Conservation (phyloP, 371 early-diverging fungal genomes). For the Lichtheimia corymbifera region DNA sequence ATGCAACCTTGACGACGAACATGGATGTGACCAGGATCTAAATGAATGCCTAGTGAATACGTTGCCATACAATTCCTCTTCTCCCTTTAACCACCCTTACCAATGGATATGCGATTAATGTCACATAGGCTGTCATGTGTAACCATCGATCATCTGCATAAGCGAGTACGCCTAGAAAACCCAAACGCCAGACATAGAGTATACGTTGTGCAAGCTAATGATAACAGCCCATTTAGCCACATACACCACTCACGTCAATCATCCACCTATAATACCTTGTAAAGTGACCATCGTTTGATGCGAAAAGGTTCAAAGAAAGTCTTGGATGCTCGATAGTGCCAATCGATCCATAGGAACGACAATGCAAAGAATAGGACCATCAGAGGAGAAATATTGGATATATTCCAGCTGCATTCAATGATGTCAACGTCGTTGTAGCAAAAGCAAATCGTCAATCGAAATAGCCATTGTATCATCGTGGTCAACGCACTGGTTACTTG, state of each 20-base stretch:
- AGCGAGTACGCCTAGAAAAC: background rate
- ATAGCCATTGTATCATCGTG: too few relatives aligned
- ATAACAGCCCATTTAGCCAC: too few relatives aligned
- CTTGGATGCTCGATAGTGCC: slow-evolving; percentile 16
- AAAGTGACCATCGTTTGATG: slow-evolving; percentile 8
- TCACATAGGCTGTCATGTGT: background rate
- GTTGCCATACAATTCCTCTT: background rate
- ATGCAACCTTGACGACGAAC: background rate
- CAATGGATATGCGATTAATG: background rate
- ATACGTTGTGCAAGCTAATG: slow-evolving; percentile 9
- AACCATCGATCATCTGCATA: slow-evolving; percentile 4
- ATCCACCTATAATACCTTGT: slow-evolving; percentile 11
- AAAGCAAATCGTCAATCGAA: too few relatives aligned
- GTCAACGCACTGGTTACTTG: too few relatives aligned
- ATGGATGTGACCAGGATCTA: slow-evolving; percentile 5
- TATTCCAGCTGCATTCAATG: background rate
- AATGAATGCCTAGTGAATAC: background rate
- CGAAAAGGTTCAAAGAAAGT: slow-evolving; percentile 10
- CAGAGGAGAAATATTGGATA: background rate
- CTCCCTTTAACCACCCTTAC: background rate
- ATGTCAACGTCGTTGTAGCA: too few relatives aligned
- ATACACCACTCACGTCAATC: background rate
- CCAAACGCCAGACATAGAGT: slow-evolving; percentile 9
- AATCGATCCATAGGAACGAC: slow-evolving; percentile 16
- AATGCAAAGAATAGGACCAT: background rate